Conservation (phyloP, 345 rosid genomes). For the Salix koriyanagi region DNA sequence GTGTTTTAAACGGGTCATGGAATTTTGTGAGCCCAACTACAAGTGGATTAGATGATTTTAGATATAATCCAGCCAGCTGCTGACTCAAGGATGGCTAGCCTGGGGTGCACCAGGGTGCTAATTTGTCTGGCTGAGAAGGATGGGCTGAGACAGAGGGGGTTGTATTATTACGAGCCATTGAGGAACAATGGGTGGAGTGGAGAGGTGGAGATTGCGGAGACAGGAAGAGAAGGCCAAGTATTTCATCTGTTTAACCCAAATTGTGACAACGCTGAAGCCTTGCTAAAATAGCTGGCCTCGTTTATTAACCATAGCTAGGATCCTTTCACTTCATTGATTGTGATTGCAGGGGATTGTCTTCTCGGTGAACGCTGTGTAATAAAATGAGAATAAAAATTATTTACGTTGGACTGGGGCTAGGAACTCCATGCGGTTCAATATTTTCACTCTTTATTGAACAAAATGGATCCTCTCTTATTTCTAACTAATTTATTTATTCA, state of each 20-base stretch:
- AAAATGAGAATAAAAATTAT: no score
- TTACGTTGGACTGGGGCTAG: no score
- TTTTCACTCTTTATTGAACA: no score
- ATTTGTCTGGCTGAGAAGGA: conserved; percentile 25
- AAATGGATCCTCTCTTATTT: no score
- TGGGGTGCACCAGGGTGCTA: conserved; percentile 14
- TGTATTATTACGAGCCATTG: conserved; percentile 24
- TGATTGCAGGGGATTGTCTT: no score
- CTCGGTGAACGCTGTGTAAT: no score
- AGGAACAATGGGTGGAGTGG: conserved; percentile 31
- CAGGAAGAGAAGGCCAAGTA: conserved; percentile 23
- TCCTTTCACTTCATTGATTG: no score
- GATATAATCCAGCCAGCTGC: conserved; percentile 28
- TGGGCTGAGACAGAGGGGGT: conserved; percentile 1
- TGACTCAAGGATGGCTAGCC: not conserved
- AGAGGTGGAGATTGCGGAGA: conserved; percentile 22
- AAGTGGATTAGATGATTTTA: conserved; percentile 23
- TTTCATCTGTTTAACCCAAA: conserved; percentile 25
- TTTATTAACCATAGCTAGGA: not conserved
- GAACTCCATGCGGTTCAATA: no score
- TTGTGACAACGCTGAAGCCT: conserved; percentile 15
- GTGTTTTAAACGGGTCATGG: conserved; percentile 12
- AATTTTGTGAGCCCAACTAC: conserved; percentile 20
- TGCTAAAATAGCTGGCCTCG: not conserved
- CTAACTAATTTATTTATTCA: no score